Evolutionary conservation across 2,329 filamentous ascomycete species (phyloP).

Genomic region (Phialophora tarda): DNA sequence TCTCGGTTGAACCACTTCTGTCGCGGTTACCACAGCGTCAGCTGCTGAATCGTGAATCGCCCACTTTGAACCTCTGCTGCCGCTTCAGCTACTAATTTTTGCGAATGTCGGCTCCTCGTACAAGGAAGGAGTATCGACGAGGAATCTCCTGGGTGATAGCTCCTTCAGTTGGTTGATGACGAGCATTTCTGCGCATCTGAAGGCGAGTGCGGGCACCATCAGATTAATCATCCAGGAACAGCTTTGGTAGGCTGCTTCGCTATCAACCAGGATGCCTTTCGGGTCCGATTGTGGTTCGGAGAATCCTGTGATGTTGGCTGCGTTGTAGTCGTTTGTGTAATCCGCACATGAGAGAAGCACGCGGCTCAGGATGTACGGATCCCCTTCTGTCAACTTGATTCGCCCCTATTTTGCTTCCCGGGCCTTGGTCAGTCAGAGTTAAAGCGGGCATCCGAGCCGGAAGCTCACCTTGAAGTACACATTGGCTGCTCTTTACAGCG

Average conservation of each 20-base stretch:
- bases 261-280: background rate
- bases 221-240: background rate
- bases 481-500: slow-evolving; percentile 36
- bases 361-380: slow-evolving; percentile 15
- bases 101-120: slow-evolving; percentile 10
- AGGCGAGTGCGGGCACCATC: slow-evolving; percentile 15
- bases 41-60: too few relatives aligned
- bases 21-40: background rate
- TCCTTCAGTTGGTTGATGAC: slow-evolving; percentile 10
- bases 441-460: background rate
- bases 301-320: background rate
- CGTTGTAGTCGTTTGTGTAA: slow-evolving; percentile 20
- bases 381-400: slow-evolving; percentile 19
- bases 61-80: background rate
- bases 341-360: slow-evolving; percentile 8
- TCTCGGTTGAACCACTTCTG: too few relatives aligned
- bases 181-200: slow-evolving; percentile 25
- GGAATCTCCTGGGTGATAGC: slow-evolving; percentile 5
- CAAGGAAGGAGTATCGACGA: background rate
- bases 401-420: slow-evolving; percentile 13
- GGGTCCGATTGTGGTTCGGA: background rate
- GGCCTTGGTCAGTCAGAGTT: background rate
- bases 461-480: slow-evolving; percentile 40
- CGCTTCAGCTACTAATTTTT: background rate
- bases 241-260: background rate